phyloP scores from a whole-genome alignment of 2,329 filamentous ascomycete genomes.

The Pseudocercospora vitis region DNA sequence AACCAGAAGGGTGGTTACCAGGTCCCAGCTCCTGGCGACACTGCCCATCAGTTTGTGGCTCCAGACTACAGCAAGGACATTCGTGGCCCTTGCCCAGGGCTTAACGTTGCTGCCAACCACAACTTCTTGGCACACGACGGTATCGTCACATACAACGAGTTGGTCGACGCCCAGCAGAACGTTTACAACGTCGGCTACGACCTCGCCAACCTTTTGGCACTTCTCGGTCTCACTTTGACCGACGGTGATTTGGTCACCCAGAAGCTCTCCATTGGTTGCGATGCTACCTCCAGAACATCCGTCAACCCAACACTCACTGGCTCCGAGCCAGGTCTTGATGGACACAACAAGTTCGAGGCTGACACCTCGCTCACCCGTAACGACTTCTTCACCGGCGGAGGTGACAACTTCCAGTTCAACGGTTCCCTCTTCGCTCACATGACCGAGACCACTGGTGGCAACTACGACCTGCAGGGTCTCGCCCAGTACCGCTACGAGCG shows the following conservation, averaged over 20 bases:
- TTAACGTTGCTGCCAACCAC: constrained; percentile 29
- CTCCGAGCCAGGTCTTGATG: constrained; percentile 44
- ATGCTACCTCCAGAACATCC: constrained; percentile 36
- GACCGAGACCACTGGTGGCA: constrained; percentile 36
- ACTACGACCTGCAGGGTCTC: constrained; percentile 43
- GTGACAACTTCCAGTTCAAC: constrained; percentile 42
- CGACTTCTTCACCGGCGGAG: constrained; percentile 42
- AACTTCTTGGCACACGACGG: constrained; percentile 47
- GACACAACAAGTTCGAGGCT: constrained; percentile 48
- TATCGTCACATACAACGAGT: constrained; percentile 42
- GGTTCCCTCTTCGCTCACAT: constrained; percentile 28
- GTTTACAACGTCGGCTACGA: constrained; percentile 49
- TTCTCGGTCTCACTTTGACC: constrained; percentile 40
- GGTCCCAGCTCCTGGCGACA: constrained; percentile 47
- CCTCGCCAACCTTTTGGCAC: constrained; percentile 43
- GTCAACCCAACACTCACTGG: constrained; percentile 38
- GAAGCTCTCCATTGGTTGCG: constrained; percentile 49
- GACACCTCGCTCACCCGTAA: constrained; percentile 45
- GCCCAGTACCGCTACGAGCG: constrained; percentile 44
- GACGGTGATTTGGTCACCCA: constrained; percentile 45
- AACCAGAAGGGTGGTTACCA: constrained; percentile 46
- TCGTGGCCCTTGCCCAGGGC: constrained; percentile 36
- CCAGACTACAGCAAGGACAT: constrained; percentile 38
- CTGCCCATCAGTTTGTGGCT: constrained; percentile 41
- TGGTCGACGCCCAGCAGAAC: constrained; percentile 49